Evolutionary conservation across 352 stramenopile species (phyloP), one percentile per base, ranked within the genome.

Genomic region (Pythium insidiosum): DNA sequence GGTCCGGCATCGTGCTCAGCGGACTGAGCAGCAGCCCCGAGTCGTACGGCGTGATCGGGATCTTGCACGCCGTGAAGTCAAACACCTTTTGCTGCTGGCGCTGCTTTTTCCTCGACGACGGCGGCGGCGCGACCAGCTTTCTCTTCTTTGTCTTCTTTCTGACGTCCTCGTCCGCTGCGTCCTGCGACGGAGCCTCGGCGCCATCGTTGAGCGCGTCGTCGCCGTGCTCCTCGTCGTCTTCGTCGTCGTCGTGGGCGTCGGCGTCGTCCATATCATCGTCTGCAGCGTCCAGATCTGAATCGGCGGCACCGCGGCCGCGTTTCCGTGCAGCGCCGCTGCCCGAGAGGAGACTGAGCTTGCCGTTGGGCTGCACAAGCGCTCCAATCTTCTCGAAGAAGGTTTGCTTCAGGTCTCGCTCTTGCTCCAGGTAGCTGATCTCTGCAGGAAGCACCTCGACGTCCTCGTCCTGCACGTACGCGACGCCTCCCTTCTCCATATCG

Each of bases 361-460:
- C 65, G n/a, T 66, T 68, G 23, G 65, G 65, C 37, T 75, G 68
- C 11, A 75, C 66, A 29, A 88, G 56, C 15, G 67, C 61, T 11
- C 71, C 73, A 24, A 88, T 69, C 37, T 75, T 79, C n/a, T 88
- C 70, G 37, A 88, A 88, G 11, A 84, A 78, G 16, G 53, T 62
- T 37, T 66, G 52, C 40, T 84, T 84, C 20, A 88, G 53, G 36
- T 73, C 47, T 36, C 70, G 56, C 50, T 88, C 75, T 0, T 48
- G 56, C 21, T 84, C 63, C 15, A 61, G 25, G 47, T 84, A 88
- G 41, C 57, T 70, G 10, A 64, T 62, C 29, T 81, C 69, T 0
- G 61, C 64, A 16, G 66, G 58, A 30, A 88, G 40, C 22, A 88
- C 63, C 30, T 79, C 63, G 12, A 81, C 63, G 12, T 65, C 43